Base-by-base conservation (phyloP, 805 yeast genomes). In the Candida xiaguanensis region DNA sequence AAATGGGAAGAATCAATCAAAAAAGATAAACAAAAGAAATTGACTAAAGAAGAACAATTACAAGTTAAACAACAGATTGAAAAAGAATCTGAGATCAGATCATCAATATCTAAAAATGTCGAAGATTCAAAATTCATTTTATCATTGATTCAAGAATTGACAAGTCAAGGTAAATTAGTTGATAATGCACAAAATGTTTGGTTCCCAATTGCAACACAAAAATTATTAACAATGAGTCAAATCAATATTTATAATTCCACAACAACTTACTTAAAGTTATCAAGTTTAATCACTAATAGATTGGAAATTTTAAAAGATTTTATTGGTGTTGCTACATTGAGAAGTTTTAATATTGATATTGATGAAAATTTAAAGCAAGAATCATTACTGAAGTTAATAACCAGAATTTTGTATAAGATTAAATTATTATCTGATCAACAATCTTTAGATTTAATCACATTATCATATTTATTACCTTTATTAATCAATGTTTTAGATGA, bases 1-100 rank as follows among this genome's bases (percentile, higher is more conserved):
- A 80, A 86, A 57, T 91, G 98, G 98, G 99, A 93, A 55, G 89
- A 82, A 49, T 75, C 76, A 37, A 74, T 93, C 23, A 78, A 91
- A 51, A 78, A 79, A 46, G 91, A 88, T 52, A 80, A 80, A 56
- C 52, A 53, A 32, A 80, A 74, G 59, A 85, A 84, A 52, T 65
- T 82, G 29, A 73, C 95, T 2, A 82, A 79, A 47, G 97, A 90
- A 53, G 95, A 93, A 43, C 85, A 78, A 45, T 65, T 53, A 0
- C 55, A 75, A 38, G 80, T 85, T 1, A 74, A 74, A 32, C 77
- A 74, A 33, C 91, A 87, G 52, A 48, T 89, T 15, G 65, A 58
- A 0, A 72, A 75, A 45, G 98, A 93, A 56, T 55, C 75, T 0
- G 54, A 44, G 2, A 73, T 84, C 17, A 74, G 96, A 45, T 32